A percentile compares a stretch with the other conserved stretches of the same genome.
These are phyloP conservation scores for Pseudotulostoma volvatum DNA, from an alignment of 495 filamentous ascomycete species.

Conservation along the genomic window DNA sequence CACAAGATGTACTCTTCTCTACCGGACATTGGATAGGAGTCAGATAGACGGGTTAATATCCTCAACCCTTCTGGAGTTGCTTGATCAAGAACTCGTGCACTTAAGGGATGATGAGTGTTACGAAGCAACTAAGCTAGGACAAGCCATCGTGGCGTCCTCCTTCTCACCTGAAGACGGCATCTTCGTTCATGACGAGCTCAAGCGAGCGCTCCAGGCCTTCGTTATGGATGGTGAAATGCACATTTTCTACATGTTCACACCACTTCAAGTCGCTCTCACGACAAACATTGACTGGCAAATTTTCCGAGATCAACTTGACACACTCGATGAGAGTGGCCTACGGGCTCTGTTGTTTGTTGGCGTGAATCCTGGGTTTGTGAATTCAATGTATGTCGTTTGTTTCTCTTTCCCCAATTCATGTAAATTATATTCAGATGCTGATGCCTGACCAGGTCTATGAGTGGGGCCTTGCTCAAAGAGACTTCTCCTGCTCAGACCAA, in stretches of 20 bases:
- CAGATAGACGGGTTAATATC: constrained; percentile 35
- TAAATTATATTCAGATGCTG: no score
- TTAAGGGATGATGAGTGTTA: constrained; percentile 34
- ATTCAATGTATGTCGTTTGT: constrained; percentile 48
- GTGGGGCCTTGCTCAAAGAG: constrained; percentile 46
- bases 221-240: constrained; percentile 81
- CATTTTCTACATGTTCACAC: constrained; percentile 67
- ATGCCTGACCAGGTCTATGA: no score
- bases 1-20: constrained; percentile 50
- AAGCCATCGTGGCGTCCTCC: constrained; percentile 56
- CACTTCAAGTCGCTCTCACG: constrained; percentile 34
- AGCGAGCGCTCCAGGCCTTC: constrained; percentile 51
- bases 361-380: constrained; percentile 51
- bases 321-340: constrained; percentile 52
- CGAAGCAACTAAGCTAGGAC: constrained; percentile 46
- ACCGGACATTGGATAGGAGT: constrained; percentile 25
- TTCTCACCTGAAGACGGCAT: constrained; percentile 63
- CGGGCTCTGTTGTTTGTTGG: constrained; percentile 54
- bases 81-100: constrained; percentile 15
- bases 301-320: constrained; percentile 54
- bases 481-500: constrained; percentile 42
- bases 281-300: constrained; percentile 53
- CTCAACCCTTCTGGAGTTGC: constrained; percentile 39
- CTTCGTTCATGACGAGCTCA: constrained; percentile 56
- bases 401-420: no score